A percentile compares a stretch with the other conserved stretches of the same genome.
phyloP scores from a whole-genome alignment of 2,329 filamentous ascomycete species.

The Ophiosphaerella herpotricha region DNA sequence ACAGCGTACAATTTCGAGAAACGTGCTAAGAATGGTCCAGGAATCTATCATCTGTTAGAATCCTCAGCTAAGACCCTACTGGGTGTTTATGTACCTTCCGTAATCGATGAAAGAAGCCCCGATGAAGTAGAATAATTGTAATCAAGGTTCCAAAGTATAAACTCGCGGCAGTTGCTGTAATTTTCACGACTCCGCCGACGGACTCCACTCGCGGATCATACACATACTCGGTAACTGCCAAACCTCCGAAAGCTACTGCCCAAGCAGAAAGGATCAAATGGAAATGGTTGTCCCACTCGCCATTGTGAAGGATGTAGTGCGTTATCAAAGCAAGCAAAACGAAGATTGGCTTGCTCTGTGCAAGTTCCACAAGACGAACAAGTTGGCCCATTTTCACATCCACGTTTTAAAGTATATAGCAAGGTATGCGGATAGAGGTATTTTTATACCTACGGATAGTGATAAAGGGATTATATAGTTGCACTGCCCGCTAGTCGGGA shows the following conservation, averaged over 20 bases:
- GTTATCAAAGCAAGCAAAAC: slow-evolving; percentile 27
- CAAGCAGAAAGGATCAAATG: slow-evolving; percentile 20
- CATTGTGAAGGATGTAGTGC: slow-evolving; percentile 25
- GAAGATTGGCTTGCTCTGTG: slow-evolving; percentile 24
- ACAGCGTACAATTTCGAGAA: slow-evolving; percentile 48
- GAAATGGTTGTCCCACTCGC: slow-evolving; percentile 30
- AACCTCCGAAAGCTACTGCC: slow-evolving; percentile 17
- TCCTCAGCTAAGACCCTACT: not conserved
- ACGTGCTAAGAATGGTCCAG: slow-evolving; percentile 44
- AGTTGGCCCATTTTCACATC: no score
- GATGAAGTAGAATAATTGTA: slow-evolving; percentile 47
- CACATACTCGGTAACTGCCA: slow-evolving; percentile 23
- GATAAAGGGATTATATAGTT: no score
- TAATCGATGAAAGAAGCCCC: slow-evolving; percentile 48
- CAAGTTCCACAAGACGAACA: slow-evolving; percentile 9
- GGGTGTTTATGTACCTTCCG: slow-evolving; percentile 22
- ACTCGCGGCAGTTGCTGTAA: slow-evolving; percentile 12
- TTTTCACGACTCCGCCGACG: slow-evolving; percentile 10
- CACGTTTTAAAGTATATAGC: no score
- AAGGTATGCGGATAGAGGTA: no score
- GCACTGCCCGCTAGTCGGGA: no score
- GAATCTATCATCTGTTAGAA: slow-evolving; percentile 28
- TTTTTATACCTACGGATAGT: no score
- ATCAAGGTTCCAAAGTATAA: slow-evolving; percentile 29
- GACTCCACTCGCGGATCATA: slow-evolving; percentile 13